Evolutionary conservation across 2,329 filamentous ascomycete species (phyloP).

Genomic region (Talaromyces pinophilus): DNA sequence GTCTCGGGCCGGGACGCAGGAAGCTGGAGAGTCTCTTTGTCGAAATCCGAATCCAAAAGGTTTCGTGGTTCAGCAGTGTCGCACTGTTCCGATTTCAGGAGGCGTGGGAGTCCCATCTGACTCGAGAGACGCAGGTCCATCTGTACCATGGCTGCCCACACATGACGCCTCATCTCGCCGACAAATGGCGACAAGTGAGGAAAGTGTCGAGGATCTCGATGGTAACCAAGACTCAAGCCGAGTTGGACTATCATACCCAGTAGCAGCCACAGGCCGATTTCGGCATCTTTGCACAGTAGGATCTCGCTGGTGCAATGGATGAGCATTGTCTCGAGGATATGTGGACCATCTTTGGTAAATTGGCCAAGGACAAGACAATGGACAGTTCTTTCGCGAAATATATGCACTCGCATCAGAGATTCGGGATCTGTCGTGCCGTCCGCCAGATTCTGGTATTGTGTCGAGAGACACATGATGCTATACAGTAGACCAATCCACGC

Average conservation of each 20-base stretch:
- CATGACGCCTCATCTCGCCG: slow-evolving; percentile 53
- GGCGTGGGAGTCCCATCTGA: slow-evolving; percentile 63
- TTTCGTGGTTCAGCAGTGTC: slow-evolving; percentile 61
- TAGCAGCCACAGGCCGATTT: slow-evolving; percentile 56
- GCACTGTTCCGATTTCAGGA: slow-evolving; percentile 59
- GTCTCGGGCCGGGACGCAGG: slow-evolving; percentile 54
- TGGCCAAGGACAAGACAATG: slow-evolving; percentile 58
- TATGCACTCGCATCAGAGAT: neutral
- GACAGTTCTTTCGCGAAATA: slow-evolving; percentile 40
- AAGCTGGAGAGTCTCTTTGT: slow-evolving; percentile 50
- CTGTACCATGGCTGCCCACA: slow-evolving; percentile 48
- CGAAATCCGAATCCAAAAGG: slow-evolving; percentile 61
- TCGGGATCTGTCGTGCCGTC: neutral
- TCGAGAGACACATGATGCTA: slow-evolving; percentile 10
- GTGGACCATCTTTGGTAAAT: slow-evolving; percentile 55
- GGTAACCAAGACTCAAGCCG: slow-evolving; percentile 61
- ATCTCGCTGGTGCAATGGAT: slow-evolving; percentile 58
- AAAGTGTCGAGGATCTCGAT: slow-evolving; percentile 57
- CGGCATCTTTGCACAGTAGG: slow-evolving; percentile 54
- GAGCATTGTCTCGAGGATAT: slow-evolving; percentile 59
- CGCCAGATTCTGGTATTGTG: slow-evolving; percentile 18
- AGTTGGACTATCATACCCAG: slow-evolving; percentile 57
- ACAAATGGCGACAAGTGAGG: slow-evolving; percentile 55
- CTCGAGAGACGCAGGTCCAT: slow-evolving; percentile 62
- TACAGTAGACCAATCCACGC: slow-evolving; percentile 4